Conservation (phyloP, 768 basidiomycete genomes). For the Boletus fagicola region DNA sequence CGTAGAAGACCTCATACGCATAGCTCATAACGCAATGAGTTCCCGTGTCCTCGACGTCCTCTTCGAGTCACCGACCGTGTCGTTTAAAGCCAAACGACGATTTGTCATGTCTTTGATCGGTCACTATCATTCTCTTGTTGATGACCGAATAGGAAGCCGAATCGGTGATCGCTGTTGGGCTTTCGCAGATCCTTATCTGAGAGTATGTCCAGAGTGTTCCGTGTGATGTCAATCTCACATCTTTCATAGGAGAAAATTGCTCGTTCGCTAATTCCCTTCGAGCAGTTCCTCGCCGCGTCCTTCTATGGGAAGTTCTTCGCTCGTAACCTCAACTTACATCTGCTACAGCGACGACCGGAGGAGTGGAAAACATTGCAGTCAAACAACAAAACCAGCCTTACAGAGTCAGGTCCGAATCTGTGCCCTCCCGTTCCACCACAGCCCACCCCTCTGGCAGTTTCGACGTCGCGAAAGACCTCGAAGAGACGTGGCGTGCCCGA, state of each 20-base stretch:
- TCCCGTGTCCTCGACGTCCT: slow-evolving; percentile 79
- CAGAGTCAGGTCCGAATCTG: slow-evolving; percentile 17
- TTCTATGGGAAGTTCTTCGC: slow-evolving; percentile 89
- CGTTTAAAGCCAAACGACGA: slow-evolving; percentile 61
- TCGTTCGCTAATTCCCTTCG: slow-evolving; percentile 68
- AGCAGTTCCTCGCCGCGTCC: slow-evolving; percentile 68
- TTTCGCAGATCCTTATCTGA: slow-evolving; percentile 88
- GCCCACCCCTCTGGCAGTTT: neutral
- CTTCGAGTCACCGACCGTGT: slow-evolving; percentile 65
- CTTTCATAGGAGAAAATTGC: slow-evolving; percentile 83
- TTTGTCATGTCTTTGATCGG: slow-evolving; percentile 76
- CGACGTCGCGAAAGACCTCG: slow-evolving; percentile 33
- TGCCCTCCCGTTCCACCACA: slow-evolving; percentile 4
- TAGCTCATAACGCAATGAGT: slow-evolving; percentile 65
- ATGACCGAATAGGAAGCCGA: slow-evolving; percentile 88
- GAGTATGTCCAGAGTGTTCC: slow-evolving; percentile 44
- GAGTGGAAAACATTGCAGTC: slow-evolving; percentile 82
- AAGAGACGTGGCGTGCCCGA: slow-evolving; percentile 46
- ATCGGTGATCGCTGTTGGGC: slow-evolving; percentile 92
- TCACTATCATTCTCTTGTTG: slow-evolving; percentile 75
- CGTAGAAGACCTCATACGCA: slow-evolving; percentile 53
- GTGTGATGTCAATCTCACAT: slow-evolving; percentile 8
- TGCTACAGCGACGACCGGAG: slow-evolving; percentile 75
- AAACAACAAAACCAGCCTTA: slow-evolving; percentile 27
- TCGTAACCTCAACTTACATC: slow-evolving; percentile 70